These are phyloP conservation scores for Penicillium cataractarum DNA, from an alignment of 495 filamentous ascomycete genomes.

Conservation along the genomic window DNA sequence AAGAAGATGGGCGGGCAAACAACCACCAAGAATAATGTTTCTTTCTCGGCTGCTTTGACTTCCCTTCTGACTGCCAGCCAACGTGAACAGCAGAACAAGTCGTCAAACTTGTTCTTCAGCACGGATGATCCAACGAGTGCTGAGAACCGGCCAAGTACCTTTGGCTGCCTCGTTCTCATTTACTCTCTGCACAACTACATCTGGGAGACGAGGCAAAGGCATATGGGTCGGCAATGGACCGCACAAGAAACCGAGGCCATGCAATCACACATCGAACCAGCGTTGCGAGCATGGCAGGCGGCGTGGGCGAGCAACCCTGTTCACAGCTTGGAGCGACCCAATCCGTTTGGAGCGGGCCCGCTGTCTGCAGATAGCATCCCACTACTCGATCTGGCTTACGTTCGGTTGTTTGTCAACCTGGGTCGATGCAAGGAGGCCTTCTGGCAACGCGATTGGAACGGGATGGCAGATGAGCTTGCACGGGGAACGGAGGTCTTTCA, in stretches of 20 bases:
- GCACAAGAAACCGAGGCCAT: conserved; percentile 90
- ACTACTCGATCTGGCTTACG: conserved; percentile 90
- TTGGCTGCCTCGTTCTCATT: conserved; percentile 91
- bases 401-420: conserved; percentile 90
- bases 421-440: conserved; percentile 91
- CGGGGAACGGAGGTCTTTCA: conserved; percentile 76
- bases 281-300: conserved; percentile 91
- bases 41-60: conserved; percentile 76
- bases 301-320: conserved; percentile 88
- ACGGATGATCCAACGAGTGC: conserved; percentile 55
- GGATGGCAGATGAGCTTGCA: conserved; percentile 88
- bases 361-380: conserved; percentile 94
- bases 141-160: conserved; percentile 85
- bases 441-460: conserved; percentile 92
- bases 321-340: conserved; percentile 86
- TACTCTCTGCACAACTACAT: conserved; percentile 98
- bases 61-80: conserved; percentile 80
- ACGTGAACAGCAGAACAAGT: conserved; percentile 60
- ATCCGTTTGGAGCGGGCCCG: conserved; percentile 85
- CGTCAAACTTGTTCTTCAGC: conserved; percentile 50
- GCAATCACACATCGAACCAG: conserved; percentile 95
- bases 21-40: conserved; percentile 64
- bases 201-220: conserved; percentile 93
- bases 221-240: conserved; percentile 90
- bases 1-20: conserved; percentile 71